Percentiles rank a stretch among this genome's conserved stretches.
These are phyloP conservation scores for Amanita fuliginea DNA, from an alignment of 768 basidiomycete genomes.

Conservation along the genomic window DNA sequence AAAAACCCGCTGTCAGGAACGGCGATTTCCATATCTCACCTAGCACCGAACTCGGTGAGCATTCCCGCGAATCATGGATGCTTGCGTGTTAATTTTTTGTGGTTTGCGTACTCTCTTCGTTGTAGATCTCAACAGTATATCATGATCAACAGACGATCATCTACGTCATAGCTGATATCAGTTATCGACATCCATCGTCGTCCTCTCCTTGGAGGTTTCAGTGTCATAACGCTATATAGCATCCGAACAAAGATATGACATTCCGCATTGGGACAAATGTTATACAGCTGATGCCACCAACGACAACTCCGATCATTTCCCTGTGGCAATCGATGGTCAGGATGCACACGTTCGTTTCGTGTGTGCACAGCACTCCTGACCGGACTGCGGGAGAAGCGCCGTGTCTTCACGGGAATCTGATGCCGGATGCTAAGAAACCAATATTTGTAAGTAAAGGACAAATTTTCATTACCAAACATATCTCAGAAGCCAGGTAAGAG, in stretches of 20 bases:
- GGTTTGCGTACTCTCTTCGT: too few species aligned
- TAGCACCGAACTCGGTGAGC: too few species aligned
- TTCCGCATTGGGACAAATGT: not conserved
- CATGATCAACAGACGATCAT: too few species aligned
- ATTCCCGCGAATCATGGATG: not conserved
- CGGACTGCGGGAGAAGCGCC: not conserved
- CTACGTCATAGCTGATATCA: too few species aligned
- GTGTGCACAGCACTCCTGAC: not conserved
- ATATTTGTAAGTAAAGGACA: not conserved
- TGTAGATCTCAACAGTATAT: not conserved
- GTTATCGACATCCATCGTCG: too few species aligned
- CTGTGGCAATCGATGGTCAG: not conserved
- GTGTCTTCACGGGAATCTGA: not conserved
- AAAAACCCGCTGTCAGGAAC: too few species aligned
- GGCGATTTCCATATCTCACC: too few species aligned
- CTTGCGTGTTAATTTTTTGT: not conserved
- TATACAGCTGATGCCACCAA: not conserved
- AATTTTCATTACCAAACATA: not conserved
- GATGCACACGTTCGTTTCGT: not conserved
- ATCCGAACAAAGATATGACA: too few species aligned
- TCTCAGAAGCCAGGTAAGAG: not conserved
- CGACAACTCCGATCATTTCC: not conserved
- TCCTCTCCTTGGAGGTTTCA: too few species aligned
- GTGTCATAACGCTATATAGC: too few species aligned
- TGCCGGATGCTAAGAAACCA: not conserved